Evolutionary conservation across 495 filamentous ascomycete species (phyloP), one percentile per base, ranked within the genome.

Genomic region (Astrothelium subdiscretum): DNA sequence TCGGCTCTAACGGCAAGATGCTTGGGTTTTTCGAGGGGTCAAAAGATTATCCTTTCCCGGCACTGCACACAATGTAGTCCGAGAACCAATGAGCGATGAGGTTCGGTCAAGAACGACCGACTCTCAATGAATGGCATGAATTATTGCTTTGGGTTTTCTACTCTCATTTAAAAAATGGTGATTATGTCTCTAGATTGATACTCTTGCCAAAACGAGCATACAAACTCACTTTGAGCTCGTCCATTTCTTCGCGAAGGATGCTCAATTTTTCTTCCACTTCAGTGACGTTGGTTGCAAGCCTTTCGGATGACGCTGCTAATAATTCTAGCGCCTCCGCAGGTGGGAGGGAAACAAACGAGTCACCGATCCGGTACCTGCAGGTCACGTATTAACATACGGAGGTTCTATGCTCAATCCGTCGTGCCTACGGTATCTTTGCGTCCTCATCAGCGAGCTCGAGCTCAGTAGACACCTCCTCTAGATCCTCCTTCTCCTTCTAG

Each of bases 401-500:
- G 35, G 22, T 57, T 38, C 51, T 42, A 35, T 20, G 58, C 58
- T 32, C 31, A 8, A 24, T 15, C 58, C 18, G 20, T 31, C 18
- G 24, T 35, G 75, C 82, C 44, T 79, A 97, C 92, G 90, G 92
- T 12, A 98, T 82, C 63, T 87, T 81, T 31, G 96, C 91, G 63
- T 97, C 94, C 69, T 98, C 95, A 76, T 97, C 94, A 29, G 89
- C 91, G 6, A 98, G 83, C 74, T 97, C 94, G 18, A 98, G 80
- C 72, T 98, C 94, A 32, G 78, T 89, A 4, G 86, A 87, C 54
- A 97, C 81, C 72, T 98, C 94, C 66, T 96, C 91, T 4, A 97
- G 82, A 68, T 97, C 94, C 73, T 97, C 95, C 74, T 97, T 97
- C 70, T 97, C 94, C 77, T 98, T 96, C 95, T 98, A 68, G 31